Percentiles rank a stretch among this genome's conserved stretches.
Evolutionary conservation across 441 rosid genomes (phyloP).

Genomic region (Eruca vesicaria): DNA sequence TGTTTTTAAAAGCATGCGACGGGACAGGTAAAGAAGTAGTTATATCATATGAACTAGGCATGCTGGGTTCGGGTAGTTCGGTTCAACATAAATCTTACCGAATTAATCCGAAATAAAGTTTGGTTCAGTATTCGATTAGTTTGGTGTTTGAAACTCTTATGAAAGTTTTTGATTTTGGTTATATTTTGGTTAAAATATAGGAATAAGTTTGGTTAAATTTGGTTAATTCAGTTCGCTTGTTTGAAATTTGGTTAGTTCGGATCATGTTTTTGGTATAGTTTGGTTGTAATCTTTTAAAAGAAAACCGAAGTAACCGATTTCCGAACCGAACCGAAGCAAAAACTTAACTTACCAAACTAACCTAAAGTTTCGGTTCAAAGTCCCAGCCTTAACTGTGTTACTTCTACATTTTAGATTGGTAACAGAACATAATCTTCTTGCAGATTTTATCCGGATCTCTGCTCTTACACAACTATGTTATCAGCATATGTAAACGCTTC

Average conservation of each 20-base stretch:
- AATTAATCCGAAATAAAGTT: neutral
- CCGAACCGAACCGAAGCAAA: neutral
- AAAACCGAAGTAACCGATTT: too few species aligned
- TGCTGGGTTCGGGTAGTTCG: neutral
- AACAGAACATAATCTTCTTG: neutral
- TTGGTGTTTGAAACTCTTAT: neutral
- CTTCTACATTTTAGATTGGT: neutral
- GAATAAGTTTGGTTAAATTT: neutral
- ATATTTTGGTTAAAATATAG: too few species aligned
- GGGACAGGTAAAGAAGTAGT: conserved; percentile 65
- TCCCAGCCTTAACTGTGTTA: neutral
- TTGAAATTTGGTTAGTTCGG: neutral
- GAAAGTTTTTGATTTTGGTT: neutral
- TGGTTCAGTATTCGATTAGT: neutral
- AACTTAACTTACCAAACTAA: neutral
- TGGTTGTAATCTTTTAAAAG: too few species aligned
- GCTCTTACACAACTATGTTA: conserved; percentile 93
- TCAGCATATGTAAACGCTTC: conserved; percentile 86
- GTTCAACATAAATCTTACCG: neutral
- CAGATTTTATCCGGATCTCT: conserved; percentile 79
- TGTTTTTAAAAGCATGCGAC: conserved; percentile 91
- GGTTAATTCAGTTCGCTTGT: neutral
- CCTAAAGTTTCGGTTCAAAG: neutral
- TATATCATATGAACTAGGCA: neutral
- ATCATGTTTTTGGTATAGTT: too few species aligned